These are phyloP conservation scores for Debaryomycetaceae sp. DNA, from an alignment of 1,139 yeast genomes.

Conservation along the genomic window DNA sequence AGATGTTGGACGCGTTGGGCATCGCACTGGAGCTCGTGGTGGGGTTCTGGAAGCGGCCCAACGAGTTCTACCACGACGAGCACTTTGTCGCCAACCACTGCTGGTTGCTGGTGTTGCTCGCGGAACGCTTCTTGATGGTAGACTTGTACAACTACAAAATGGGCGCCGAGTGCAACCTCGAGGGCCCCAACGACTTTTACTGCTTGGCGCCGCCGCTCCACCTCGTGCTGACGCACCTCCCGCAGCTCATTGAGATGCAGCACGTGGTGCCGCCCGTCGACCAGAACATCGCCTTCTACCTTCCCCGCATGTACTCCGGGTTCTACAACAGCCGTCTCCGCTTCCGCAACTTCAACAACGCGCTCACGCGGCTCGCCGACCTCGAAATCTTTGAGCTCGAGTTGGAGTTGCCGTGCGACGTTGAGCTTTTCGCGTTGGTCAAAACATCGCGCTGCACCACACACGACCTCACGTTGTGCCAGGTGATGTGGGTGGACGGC, in stretches of 20 bases:
- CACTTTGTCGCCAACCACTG: slow-evolving; percentile 70
- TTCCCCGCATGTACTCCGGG: slow-evolving; percentile 84
- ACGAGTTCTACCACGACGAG: slow-evolving; percentile 49
- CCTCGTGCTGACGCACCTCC: slow-evolving; percentile 81
- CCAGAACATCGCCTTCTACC: slow-evolving; percentile 68
- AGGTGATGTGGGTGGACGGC: slow-evolving; percentile 65
- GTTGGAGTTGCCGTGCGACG: slow-evolving; percentile 61
- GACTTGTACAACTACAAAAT: slow-evolving; percentile 47
- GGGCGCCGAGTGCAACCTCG: slow-evolving; percentile 18
- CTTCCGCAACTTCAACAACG: slow-evolving; percentile 69
- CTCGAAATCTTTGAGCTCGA: slow-evolving; percentile 78
- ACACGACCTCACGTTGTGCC: slow-evolving; percentile 64
- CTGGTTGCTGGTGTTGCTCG: slow-evolving; percentile 78
- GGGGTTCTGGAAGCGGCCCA: slow-evolving; percentile 83
- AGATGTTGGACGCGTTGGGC: slow-evolving; percentile 66
- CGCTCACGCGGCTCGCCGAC: slow-evolving; percentile 68
- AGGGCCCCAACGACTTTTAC: slow-evolving; percentile 49
- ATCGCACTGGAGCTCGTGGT: slow-evolving; percentile 71
- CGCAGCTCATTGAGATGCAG: slow-evolving; percentile 72
- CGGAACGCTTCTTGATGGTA: slow-evolving; percentile 73
- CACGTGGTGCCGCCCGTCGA: slow-evolving; percentile 83
- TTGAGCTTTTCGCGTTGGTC: slow-evolving; percentile 57
- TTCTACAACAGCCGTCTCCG: slow-evolving; percentile 57
- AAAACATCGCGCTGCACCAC: slow-evolving; percentile 49
- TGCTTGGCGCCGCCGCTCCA: slow-evolving; percentile 74